These are phyloP conservation scores for Colletotrichum chlorophyti DNA, from an alignment of 2,329 filamentous ascomycete species.

Conservation along the genomic window DNA sequence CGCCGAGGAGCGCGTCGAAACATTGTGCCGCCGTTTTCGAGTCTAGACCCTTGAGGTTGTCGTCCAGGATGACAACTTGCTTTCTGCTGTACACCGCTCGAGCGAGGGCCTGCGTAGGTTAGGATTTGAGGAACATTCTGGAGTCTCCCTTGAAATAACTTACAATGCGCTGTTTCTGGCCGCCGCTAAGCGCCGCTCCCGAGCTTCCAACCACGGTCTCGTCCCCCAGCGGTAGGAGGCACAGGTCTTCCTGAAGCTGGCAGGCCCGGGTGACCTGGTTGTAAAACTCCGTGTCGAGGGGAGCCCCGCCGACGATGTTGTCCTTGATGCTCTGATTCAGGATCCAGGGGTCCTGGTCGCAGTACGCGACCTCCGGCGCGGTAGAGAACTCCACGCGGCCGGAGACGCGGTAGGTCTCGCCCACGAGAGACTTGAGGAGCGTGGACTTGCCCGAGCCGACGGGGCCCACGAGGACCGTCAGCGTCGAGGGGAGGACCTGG, in stretches of 20 bases:
- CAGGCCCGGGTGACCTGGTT: conserved; percentile 31
- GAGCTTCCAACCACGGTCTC: conserved; percentile 10
- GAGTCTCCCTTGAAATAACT: background rate
- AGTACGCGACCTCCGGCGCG: conserved; percentile 33
- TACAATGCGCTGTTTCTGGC: conserved; percentile 19
- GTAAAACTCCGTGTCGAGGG: conserved; percentile 38
- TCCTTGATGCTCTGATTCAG: conserved; percentile 37
- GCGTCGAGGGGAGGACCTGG: background rate
- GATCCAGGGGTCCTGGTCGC: conserved; percentile 36
- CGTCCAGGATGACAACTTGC: conserved; percentile 17
- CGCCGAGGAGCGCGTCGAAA: conserved; percentile 4
- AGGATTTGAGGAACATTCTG: no score
- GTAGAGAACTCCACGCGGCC: conserved; percentile 21
- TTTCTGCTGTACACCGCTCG: conserved; percentile 18
- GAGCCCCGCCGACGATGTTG: background rate
- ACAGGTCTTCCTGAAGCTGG: conserved; percentile 9
- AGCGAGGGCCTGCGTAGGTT: background rate
- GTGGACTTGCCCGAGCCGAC: conserved; percentile 45
- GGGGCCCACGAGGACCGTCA: background rate
- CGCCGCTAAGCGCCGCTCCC: conserved; percentile 7
- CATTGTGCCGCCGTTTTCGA: conserved; percentile 7
- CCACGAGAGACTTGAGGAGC: conserved; percentile 39
- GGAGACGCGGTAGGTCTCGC: conserved; percentile 32
- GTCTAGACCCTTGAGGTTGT: conserved; percentile 18
- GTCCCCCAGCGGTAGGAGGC: background rate